These are phyloP conservation scores for Schwanniomyces vanrijiae DNA, from an alignment of 805 yeast species.

Conservation along the genomic window DNA sequence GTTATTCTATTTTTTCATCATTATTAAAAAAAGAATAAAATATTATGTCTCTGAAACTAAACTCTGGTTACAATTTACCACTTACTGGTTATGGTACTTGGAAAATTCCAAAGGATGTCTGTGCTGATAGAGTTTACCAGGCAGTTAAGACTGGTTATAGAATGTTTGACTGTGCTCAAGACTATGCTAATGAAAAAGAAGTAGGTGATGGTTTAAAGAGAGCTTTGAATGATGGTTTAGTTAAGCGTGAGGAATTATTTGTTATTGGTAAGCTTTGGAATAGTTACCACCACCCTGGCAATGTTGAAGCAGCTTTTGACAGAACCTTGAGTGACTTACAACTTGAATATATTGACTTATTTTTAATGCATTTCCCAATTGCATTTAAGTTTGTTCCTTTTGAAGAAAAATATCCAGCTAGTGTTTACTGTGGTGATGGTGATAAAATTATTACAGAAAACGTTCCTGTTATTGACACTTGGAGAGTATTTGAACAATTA, in stretches of 20 bases:
- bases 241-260: slow-evolving; percentile 72
- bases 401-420: slow-evolving; percentile 79
- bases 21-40: too few relatives aligned
- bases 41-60: slow-evolving; percentile 41
- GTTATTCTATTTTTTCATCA: too few relatives aligned
- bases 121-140: slow-evolving; percentile 73
- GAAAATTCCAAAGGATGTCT: slow-evolving; percentile 67
- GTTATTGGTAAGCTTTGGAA: slow-evolving; percentile 89
- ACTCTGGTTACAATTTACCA: slow-evolving; percentile 72
- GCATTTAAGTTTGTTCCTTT: slow-evolving; percentile 81
- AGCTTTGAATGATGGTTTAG: slow-evolving; percentile 70
- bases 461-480: slow-evolving; percentile 73
- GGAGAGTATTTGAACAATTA: slow-evolving; percentile 71
- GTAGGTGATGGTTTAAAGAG: slow-evolving; percentile 64
- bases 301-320: slow-evolving; percentile 64
- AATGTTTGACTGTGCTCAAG: slow-evolving; percentile 68
- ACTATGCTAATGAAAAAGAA: slow-evolving; percentile 70
- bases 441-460: slow-evolving; percentile 52
- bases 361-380: slow-evolving; percentile 88
- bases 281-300: slow-evolving; percentile 73
- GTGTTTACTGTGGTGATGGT: slow-evolving; percentile 61
- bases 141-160: slow-evolving; percentile 88
- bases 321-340: slow-evolving; percentile 67
- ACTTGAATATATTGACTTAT: slow-evolving; percentile 78
- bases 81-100: slow-evolving; percentile 80